These are phyloP conservation scores for Phaffomyces opuntiae DNA, from an alignment of 805 yeast genomes.

Conservation along the genomic window DNA sequence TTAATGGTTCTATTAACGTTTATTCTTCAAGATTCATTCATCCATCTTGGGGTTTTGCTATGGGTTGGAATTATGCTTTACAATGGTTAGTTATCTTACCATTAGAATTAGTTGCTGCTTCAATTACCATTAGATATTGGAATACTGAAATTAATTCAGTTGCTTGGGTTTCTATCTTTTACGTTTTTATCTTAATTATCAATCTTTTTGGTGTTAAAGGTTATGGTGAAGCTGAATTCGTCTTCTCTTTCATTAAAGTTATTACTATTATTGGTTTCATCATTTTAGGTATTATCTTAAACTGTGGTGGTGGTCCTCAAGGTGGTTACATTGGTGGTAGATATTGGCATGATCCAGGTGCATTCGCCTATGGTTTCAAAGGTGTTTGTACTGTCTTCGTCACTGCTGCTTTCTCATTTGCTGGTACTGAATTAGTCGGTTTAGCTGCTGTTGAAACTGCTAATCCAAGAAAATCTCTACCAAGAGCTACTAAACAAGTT, in stretches of 20 bases:
- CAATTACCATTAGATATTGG: conserved; percentile 50
- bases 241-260: conserved; percentile 63
- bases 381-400: conserved; percentile 46
- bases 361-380: conserved; percentile 61
- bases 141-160: conserved; percentile 35
- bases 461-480: conserved; percentile 49
- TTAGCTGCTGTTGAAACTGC: conserved; percentile 47
- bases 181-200: conserved; percentile 36
- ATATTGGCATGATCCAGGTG: conserved; percentile 49
- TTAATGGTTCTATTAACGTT: conserved; percentile 57
- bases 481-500: conserved; percentile 44
- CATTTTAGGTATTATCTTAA: conserved; percentile 45
- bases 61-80: conserved; percentile 50
- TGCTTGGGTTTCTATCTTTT: conserved; percentile 44
- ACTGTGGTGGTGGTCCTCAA: conserved; percentile 52
- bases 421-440: conserved; percentile 59
- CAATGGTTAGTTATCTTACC: conserved; percentile 47
- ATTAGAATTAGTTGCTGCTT: conserved; percentile 45
- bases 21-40: conserved; percentile 52
- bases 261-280: conserved; percentile 59
- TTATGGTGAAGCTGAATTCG: conserved; percentile 48
- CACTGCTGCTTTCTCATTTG: conserved; percentile 49
- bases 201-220: conserved; percentile 48
- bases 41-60: conserved; percentile 54
- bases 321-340: conserved; percentile 40